Evolutionary conservation across 805 yeast genomes (phyloP), one percentile per base, ranked within the genome.

Genomic region (Candida koratica): DNA sequence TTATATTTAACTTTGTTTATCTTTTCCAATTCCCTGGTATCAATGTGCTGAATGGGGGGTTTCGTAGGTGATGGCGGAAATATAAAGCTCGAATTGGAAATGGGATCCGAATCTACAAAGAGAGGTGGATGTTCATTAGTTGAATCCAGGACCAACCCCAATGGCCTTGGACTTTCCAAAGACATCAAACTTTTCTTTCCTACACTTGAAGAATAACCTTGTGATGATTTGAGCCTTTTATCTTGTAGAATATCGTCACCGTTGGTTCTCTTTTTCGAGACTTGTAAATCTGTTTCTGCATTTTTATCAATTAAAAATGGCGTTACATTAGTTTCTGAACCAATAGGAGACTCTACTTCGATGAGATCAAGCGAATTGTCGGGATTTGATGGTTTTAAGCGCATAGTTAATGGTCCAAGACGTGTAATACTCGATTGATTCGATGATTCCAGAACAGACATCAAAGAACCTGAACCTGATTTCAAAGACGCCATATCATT

Each of bases 1-100:
- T 71, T 77, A 15, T 68, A 56, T 3, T 53, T 53, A 3, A 52
- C 57, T 37, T 46, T 58, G 38, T 67, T 67, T 6, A 58, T 69
- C 8, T 54, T 60, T 5, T 50, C 52, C 33, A 67, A 20, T 17
- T 17, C 30, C 19, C 25, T 35, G 6, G 13, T 7, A 31, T 31
- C 34, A n/a, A 18, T 11, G 9, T 15, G 20, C 22, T 10, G 28
- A n/a, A 18, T 11, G 9, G 11, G 20, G 20, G 6, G 28, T 29
- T 4, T 5, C 17, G n/a, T 20, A 4, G 27, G 26, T 4, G 20
- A 17, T 17, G 28, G 28, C 6, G 13, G 13, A 17, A 23, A 32
- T n/a, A 28, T 11, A 24, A 35, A 28, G 15, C 38, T 35, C 5
- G 38, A 28, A 14, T 35, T 33, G 2, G 23, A 6, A 5, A 35